Conservation (phyloP, 2,329 filamentous ascomycete species). For the Colletotrichum sp. region DNA sequence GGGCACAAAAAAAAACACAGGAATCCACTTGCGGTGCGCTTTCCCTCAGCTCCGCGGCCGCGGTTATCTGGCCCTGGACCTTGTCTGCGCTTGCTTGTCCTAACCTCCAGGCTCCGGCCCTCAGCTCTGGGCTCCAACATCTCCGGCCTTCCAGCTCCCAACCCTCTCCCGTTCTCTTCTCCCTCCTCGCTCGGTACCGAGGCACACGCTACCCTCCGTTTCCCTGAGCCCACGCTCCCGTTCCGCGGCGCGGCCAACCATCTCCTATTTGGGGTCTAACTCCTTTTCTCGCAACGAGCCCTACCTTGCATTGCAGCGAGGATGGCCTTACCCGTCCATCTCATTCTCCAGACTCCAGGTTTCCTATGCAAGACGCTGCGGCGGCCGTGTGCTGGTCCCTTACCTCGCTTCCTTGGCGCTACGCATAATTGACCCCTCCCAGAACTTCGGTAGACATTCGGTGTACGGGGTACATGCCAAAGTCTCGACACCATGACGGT, state of each 20-base stretch:
- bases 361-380: constrained; percentile 12
- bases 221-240: constrained; percentile 8
- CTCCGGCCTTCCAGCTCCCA: not conserved
- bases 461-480: not conserved
- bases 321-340: not conserved
- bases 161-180: not conserved
- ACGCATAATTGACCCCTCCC: constrained; percentile 4
- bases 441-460: not conserved
- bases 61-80: constrained; percentile 14
- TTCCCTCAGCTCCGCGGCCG: constrained; percentile 16
- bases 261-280: constrained; percentile 16
- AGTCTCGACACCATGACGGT: not conserved
- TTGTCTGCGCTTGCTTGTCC: not conserved
- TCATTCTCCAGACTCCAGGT: constrained; percentile 13
- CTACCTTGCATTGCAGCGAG: not conserved
- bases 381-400: not conserved
- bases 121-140: not conserved
- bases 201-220: not conserved
- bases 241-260: constrained; percentile 9
- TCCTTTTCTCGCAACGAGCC: constrained; percentile 1
- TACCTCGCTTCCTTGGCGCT: not conserved
- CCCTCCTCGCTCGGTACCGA: constrained; percentile 10
- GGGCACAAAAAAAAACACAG: not conserved
- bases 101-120: not conserved
- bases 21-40: not conserved